phyloP scores from a whole-genome alignment of 129 eudicot genomes.

The Arctium minus region DNA sequence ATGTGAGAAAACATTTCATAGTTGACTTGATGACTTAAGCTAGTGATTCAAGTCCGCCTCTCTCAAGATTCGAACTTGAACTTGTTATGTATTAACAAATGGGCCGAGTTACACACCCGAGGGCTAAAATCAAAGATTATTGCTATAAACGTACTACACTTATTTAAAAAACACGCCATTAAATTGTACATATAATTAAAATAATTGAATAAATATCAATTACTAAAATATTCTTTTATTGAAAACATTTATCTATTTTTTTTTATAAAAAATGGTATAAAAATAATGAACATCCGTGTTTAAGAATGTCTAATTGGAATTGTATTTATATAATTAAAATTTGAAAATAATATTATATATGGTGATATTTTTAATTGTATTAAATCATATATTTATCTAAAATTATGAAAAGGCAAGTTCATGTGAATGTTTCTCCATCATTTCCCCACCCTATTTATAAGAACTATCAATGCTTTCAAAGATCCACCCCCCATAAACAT shows the following conservation, averaged over 20 bases:
- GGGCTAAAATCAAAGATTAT: background rate
- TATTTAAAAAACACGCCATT: background rate
- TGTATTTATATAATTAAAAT: background rate
- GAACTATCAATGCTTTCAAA: background rate
- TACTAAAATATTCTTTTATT: background rate
- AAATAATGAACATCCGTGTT: background rate
- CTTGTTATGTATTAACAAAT: background rate
- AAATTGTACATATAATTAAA: background rate
- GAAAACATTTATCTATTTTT: too few species aligned
- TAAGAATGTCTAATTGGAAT: background rate
- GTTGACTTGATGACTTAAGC: background rate
- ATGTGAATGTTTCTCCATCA: slow-evolving; percentile 8
- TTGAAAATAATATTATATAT: background rate
- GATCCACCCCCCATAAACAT: slow-evolving; percentile 11
- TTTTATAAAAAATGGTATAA: too few species aligned
- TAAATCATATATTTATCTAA: background rate
- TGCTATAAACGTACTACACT: background rate
- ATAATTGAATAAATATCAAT: background rate
- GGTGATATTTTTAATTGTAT: background rate
- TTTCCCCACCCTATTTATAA: slow-evolving; percentile 11
- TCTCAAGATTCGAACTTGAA: background rate
- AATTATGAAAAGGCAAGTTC: slow-evolving; percentile 2
- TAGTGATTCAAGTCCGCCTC: too few species aligned
- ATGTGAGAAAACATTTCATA: too few species aligned
- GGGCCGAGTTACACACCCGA: background rate